A percentile compares a stretch with the other conserved stretches of the same genome.
Evolutionary conservation across 169 alveolate species (phyloP).

Genomic region (Plasmodium vivax): DNA sequence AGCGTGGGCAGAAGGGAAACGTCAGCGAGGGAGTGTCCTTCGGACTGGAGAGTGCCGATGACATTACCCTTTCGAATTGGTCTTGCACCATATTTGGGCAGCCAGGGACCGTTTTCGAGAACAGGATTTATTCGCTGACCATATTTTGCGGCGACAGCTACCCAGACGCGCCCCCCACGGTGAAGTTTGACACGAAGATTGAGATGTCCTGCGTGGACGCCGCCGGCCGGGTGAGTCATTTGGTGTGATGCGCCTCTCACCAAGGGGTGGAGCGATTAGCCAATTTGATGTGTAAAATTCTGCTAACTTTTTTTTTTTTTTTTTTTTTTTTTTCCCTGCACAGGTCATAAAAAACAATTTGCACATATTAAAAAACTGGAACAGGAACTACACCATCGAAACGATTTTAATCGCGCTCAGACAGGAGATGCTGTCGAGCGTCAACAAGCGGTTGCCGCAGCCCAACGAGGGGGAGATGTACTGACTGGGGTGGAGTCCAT

Average conservation of each 20-base stretch:
- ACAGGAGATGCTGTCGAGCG: constrained; percentile 92
- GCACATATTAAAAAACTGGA: constrained; percentile 92
- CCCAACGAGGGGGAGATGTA: constrained; percentile 97
- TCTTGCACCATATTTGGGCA: constrained; percentile 95
- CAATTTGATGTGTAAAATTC: background rate
- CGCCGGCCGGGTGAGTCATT: constrained; percentile 87
- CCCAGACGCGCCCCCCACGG: constrained; percentile 97
- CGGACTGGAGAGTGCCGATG: constrained; percentile 95
- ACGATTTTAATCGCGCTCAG: constrained; percentile 90
- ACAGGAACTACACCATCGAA: constrained; percentile 92
- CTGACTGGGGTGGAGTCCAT: background rate
- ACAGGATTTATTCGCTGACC: constrained; percentile 94
- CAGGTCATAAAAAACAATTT: constrained; percentile 87
- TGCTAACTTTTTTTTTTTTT: background rate
- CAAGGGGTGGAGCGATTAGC: background rate
- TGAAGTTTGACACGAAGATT: constrained; percentile 92
- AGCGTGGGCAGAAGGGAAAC: constrained; percentile 97
- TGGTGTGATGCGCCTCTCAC: background rate
- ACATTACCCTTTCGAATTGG: constrained; percentile 95
- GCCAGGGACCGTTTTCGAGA: constrained; percentile 95
- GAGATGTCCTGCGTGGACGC: constrained; percentile 93
- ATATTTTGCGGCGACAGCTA: constrained; percentile 94
- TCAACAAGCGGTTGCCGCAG: constrained; percentile 92
- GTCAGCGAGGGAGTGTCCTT: constrained; percentile 96
- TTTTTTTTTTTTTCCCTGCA: background rate